These are phyloP conservation scores for Diaporthe sp. DNA, from an alignment of 2,329 filamentous ascomycete species.

Conservation along the genomic window DNA sequence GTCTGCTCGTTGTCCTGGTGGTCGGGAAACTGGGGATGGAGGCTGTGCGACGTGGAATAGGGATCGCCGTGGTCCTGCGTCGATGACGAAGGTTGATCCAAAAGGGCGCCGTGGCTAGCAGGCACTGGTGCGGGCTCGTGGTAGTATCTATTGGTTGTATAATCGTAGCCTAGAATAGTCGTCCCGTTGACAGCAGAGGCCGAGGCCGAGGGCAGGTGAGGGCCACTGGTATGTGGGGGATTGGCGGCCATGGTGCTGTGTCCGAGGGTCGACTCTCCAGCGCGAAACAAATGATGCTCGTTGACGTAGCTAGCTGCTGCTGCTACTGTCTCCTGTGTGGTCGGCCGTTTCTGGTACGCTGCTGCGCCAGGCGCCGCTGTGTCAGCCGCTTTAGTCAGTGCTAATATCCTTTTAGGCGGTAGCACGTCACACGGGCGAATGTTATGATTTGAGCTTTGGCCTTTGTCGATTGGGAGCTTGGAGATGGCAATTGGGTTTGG, in stretches of 20 bases:
- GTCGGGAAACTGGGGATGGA: slow-evolving; percentile 16
- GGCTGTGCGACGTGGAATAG: slow-evolving; percentile 29
- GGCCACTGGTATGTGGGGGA: slow-evolving; percentile 30
- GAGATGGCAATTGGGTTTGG: slow-evolving; percentile 11
- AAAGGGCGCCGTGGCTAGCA: slow-evolving; percentile 17
- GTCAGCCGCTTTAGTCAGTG: slow-evolving; percentile 31
- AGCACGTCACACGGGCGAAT: slow-evolving; percentile 17
- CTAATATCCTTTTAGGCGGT: slow-evolving; percentile 5
- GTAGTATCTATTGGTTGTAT: slow-evolving; percentile 5
- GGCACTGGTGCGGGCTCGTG: slow-evolving; percentile 29
- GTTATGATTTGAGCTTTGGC: slow-evolving; percentile 10
- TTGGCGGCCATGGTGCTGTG: slow-evolving; percentile 33
- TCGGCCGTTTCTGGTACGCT: slow-evolving; percentile 24
- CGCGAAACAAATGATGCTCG: slow-evolving; percentile 24
- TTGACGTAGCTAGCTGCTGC: slow-evolving; percentile 37
- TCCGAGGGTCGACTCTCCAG: slow-evolving; percentile 14
- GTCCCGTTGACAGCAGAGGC: slow-evolving; percentile 36
- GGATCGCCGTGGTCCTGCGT: slow-evolving; percentile 25
- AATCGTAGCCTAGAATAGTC: slow-evolving; percentile 27
- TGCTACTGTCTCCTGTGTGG: neutral
- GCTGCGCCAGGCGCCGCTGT: slow-evolving; percentile 18
- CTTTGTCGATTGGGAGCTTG: neutral
- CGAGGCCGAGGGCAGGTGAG: slow-evolving; percentile 28
- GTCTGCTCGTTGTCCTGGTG: slow-evolving; percentile 31
- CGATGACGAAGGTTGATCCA: slow-evolving; percentile 37